Evolutionary conservation across 2,329 filamentous ascomycete species (phyloP).

Genomic region (Hansfordia pulvinata): DNA sequence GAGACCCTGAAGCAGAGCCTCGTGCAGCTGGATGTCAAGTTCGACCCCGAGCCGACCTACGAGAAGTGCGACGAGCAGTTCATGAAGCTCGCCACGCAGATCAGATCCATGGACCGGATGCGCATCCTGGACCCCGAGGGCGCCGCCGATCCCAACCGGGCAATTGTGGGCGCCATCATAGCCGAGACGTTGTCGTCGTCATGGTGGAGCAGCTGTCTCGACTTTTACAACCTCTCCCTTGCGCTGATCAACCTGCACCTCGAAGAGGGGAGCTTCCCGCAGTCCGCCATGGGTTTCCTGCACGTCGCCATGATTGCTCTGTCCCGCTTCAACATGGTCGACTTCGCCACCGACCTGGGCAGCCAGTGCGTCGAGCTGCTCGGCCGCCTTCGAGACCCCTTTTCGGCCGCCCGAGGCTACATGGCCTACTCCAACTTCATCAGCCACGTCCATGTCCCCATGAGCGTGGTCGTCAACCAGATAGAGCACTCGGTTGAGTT

Average conservation of each 20-base stretch:
- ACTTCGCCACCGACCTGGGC: conserved; percentile 53
- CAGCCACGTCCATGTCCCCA: conserved; percentile 53
- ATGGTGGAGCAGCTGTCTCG: conserved; percentile 58
- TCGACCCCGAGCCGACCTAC: conserved; percentile 54
- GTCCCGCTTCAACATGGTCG: conserved; percentile 56
- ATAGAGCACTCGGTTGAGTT: conserved; percentile 55
- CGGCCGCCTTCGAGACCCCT: conserved; percentile 46
- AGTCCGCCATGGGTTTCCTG: conserved; percentile 55
- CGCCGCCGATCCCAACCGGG: conserved; percentile 36
- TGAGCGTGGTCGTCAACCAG: conserved; percentile 41
- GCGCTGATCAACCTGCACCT: conserved; percentile 56
- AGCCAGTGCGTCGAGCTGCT: conserved; percentile 50
- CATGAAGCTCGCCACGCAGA: conserved; percentile 41
- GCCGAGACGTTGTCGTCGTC: conserved; percentile 56
- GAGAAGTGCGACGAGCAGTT: conserved; percentile 71
- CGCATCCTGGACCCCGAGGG: conserved; percentile 28
- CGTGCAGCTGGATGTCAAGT: conserved; percentile 49
- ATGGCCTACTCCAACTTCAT: conserved; percentile 58
- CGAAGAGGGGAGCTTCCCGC: conserved; percentile 49
- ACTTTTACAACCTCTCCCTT: conserved; percentile 60
- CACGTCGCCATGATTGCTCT: conserved; percentile 55
- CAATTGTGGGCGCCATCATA: conserved; percentile 55
- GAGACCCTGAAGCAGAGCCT: conserved; percentile 58
- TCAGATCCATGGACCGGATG: conserved; percentile 41
- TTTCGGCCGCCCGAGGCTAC: conserved; percentile 53